These are phyloP conservation scores for Fraxinus floribunda DNA, from an alignment of 305 asterid species.

Conservation along the genomic window DNA sequence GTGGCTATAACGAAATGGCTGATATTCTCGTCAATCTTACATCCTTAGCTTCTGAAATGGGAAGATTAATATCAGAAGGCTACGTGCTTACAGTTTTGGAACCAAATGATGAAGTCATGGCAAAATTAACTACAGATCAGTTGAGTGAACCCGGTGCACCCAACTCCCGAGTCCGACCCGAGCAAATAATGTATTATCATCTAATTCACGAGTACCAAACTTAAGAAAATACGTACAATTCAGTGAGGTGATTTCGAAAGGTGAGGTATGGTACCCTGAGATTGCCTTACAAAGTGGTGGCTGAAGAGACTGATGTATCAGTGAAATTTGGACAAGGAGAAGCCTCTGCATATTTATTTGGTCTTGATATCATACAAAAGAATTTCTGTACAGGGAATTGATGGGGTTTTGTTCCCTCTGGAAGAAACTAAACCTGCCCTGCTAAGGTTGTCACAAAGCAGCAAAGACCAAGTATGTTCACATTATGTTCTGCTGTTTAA, in stretches of 20 bases:
- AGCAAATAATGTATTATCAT: constrained; percentile 83
- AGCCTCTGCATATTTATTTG: constrained; percentile 76
- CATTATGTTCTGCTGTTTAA: constrained; percentile 18
- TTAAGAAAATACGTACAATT: constrained; percentile 87
- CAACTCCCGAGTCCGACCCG: constrained; percentile 29
- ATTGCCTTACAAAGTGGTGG: constrained; percentile 69
- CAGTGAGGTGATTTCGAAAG: constrained; percentile 80
- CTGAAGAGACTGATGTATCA: constrained; percentile 90
- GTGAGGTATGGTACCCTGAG: constrained; percentile 75
- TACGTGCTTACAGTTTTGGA: constrained; percentile 77
- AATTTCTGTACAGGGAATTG: constrained; percentile 93
- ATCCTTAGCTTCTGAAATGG: constrained; percentile 88
- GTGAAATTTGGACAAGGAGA: constrained; percentile 76
- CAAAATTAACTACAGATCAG: constrained; percentile 78
- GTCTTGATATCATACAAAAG: constrained; percentile 86
- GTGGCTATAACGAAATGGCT: constrained; percentile 86
- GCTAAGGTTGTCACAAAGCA: constrained; percentile 52
- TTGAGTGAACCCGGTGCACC: constrained; percentile 87
- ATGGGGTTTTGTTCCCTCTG: constrained; percentile 67
- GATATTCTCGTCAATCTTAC: constrained; percentile 78
- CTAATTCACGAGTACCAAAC: constrained; percentile 84
- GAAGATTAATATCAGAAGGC: constrained; percentile 79
- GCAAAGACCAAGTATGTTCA: constrained; percentile 56
- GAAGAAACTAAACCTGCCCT: constrained; percentile 46
- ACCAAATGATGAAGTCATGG: constrained; percentile 93